phyloP scores from a whole-genome alignment of 441 rosid genomes.

The Erodium texanum region DNA sequence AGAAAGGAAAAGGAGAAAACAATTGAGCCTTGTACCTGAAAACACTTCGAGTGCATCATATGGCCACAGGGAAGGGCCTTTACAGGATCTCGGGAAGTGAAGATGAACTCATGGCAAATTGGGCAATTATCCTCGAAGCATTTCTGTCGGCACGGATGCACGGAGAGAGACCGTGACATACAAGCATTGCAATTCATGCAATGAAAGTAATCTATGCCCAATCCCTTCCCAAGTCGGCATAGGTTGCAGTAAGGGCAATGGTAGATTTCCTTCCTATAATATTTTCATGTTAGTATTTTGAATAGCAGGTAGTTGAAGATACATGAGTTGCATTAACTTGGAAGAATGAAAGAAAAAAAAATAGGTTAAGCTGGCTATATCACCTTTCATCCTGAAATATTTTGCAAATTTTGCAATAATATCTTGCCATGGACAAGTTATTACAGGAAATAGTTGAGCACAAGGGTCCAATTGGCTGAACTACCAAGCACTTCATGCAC shows the following conservation, averaged over 20 bases:
- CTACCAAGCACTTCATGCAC: slow-evolving; percentile 71
- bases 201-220: slow-evolving; percentile 73
- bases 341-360: slow-evolving; percentile 6
- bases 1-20: slow-evolving; percentile 4
- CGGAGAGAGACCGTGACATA: slow-evolving; percentile 45
- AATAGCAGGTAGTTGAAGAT: slow-evolving; percentile 7
- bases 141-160: slow-evolving; percentile 63
- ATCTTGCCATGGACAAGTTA: slow-evolving; percentile 54
- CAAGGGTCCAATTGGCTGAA: slow-evolving; percentile 47
- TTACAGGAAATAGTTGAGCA: slow-evolving; percentile 51
- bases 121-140: slow-evolving; percentile 76
- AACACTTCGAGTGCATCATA: slow-evolving; percentile 79
- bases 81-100: slow-evolving; percentile 55
- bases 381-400: slow-evolving; percentile 65
- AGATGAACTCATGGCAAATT: slow-evolving; percentile 69
- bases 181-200: slow-evolving; percentile 97
- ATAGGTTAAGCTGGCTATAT: slow-evolving; percentile 12
- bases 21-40: slow-evolving; percentile 41
- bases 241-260: slow-evolving; percentile 87
- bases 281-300: slow-evolving; percentile 8
- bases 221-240: slow-evolving; percentile 78
- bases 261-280: slow-evolving; percentile 65
- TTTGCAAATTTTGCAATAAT: slow-evolving; percentile 72
- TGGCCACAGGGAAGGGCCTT: slow-evolving; percentile 88
- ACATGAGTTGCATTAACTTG: neutral